Evolutionary conservation across 169 alveolate species (phyloP).

Genomic region (Cryptosporidium xiaoi): DNA sequence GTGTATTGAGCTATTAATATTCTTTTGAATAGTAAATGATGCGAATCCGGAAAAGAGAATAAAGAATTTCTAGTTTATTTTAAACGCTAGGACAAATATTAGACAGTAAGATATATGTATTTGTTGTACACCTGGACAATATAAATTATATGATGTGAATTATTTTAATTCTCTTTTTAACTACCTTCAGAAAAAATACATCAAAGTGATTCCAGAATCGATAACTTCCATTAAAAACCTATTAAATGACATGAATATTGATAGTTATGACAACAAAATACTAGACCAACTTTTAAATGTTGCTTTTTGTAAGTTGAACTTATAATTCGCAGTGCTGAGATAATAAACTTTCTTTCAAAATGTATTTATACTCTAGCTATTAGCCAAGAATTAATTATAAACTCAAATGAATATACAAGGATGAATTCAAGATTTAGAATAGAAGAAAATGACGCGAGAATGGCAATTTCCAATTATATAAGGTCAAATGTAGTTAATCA

Average conservation of each 20-base stretch:
- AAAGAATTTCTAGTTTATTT: no score
- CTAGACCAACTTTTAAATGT: constrained; percentile 17
- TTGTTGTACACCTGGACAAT: no score
- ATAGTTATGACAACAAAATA: constrained; percentile 36
- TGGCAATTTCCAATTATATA: constrained; percentile 37
- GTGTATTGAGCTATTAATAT: no score
- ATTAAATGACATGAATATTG: constrained; percentile 39
- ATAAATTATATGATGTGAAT: no score
- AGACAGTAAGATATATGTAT: no score
- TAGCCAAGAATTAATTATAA: constrained; percentile 45
- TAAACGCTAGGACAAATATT: no score
- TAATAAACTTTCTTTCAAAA: neutral
- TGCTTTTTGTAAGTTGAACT: constrained; percentile 50
- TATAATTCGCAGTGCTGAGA: neutral
- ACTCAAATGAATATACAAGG: constrained; percentile 65
- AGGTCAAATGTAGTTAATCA: constrained; percentile 27
- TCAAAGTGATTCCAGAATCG: constrained; percentile 40
- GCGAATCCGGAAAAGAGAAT: no score
- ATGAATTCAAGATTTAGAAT: constrained; percentile 41
- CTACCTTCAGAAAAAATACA: constrained; percentile 1
- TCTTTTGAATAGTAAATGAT: no score
- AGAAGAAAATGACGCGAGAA: constrained; percentile 50
- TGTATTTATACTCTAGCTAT: constrained; percentile 9
- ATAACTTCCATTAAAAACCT: constrained; percentile 25
- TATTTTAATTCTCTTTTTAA: neutral